Percentiles rank a stretch among this genome's conserved stretches.
phyloP scores from a whole-genome alignment of 2,329 filamentous ascomycete species.

The Neoarthrinium moseri region DNA sequence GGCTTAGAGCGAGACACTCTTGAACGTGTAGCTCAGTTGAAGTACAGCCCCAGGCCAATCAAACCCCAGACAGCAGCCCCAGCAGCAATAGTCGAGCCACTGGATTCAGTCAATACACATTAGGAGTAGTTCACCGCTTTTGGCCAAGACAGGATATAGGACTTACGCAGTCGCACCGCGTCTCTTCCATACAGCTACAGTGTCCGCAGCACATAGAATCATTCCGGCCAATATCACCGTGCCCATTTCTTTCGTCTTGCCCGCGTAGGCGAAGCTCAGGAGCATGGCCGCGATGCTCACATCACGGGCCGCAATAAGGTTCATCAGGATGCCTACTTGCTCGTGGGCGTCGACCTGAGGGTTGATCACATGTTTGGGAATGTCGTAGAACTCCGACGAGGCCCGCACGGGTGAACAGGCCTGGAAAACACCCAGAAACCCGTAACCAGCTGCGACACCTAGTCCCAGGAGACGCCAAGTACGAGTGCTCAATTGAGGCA shows the following conservation, averaged over 20 bases:
- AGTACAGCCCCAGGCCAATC: not conserved
- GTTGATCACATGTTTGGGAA: not conserved
- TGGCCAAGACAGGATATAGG: not conserved
- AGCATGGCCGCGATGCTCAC: conserved; percentile 1
- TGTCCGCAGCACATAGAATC: conserved; percentile 4
- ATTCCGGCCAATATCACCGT: not conserved
- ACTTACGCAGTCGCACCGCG: conserved; percentile 5
- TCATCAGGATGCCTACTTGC: conserved; percentile 3
- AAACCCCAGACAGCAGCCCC: conserved; percentile 2
- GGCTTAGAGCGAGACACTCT: too few species aligned
- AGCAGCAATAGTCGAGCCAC: not conserved
- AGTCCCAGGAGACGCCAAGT: conserved; percentile 2
- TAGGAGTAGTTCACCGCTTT: not conserved
- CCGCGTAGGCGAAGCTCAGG: conserved; percentile 1
- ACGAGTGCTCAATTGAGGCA: not conserved
- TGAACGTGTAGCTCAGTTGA: not conserved
- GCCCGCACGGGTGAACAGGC: not conserved
- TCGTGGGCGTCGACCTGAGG: not conserved
- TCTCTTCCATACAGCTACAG: not conserved
- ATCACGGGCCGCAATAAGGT: conserved; percentile 4
- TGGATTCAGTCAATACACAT: not conserved
- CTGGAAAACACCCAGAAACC: not conserved
- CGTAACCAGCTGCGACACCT: conserved; percentile 3
- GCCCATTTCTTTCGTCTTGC: conserved; percentile 1
- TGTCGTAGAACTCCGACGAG: conserved; percentile 3